phyloP scores from a whole-genome alignment of 805 yeast genomes.

The Candida morakotiae region DNA sequence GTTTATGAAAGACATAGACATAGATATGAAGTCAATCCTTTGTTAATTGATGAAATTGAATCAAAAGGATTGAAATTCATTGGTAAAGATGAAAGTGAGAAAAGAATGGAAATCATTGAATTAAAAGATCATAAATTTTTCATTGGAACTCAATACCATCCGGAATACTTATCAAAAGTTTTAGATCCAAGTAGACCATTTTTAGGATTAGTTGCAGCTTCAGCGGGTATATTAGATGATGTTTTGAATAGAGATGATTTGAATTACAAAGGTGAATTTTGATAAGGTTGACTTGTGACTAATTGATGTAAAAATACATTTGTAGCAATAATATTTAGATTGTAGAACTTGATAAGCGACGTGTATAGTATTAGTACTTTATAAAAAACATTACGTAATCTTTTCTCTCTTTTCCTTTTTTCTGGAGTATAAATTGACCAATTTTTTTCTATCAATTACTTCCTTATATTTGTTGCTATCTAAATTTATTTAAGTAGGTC shows the following conservation, averaged over 20 bases:
- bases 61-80: conserved; percentile 78
- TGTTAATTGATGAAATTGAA: conserved; percentile 67
- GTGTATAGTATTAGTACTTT: too few relatives aligned
- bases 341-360: too few relatives aligned
- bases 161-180: conserved; percentile 95
- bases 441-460: too few relatives aligned
- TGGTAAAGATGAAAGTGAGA: conserved; percentile 86
- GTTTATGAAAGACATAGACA: conserved; percentile 97
- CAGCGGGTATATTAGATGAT: conserved; percentile 75
- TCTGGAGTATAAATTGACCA: too few relatives aligned
- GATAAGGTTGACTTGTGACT: too few relatives aligned
- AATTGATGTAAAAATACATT: too few relatives aligned
- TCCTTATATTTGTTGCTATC: too few relatives aligned
- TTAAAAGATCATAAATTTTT: conserved; percentile 82
- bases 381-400: too few relatives aligned
- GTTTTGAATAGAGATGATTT: conserved; percentile 48
- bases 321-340: too few relatives aligned
- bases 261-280: conserved; percentile 42
- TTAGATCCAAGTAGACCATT: conserved; percentile 96
- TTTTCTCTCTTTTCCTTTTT: too few relatives aligned
- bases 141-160: conserved; percentile 97
- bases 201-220: conserved; percentile 92
- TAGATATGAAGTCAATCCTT: conserved; percentile 95
- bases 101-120: conserved; percentile 94
- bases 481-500: too few relatives aligned